phyloP scores from a whole-genome alignment of 73 alveolate genomes.

The Tetrahymena thermophila region DNA sequence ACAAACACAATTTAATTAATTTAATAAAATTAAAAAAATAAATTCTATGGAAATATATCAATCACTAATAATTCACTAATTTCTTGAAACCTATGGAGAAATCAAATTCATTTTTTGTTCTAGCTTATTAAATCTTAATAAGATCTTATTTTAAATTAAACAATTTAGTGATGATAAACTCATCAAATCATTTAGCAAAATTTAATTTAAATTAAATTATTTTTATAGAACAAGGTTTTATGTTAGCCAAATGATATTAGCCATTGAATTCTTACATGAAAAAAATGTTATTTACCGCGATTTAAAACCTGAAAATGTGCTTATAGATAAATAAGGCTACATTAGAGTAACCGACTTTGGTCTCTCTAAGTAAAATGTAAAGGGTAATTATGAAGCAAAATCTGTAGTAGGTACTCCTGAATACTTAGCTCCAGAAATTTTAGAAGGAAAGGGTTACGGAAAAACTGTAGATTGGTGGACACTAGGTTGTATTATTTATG shows the following conservation, averaged over 20 bases:
- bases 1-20: too few relatives aligned
- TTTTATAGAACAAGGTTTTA: constrained; percentile 30
- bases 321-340: constrained; percentile 33
- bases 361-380: constrained; percentile 29
- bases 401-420: constrained; percentile 88
- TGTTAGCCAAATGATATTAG: constrained; percentile 36
- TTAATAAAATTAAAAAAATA: too few relatives aligned
- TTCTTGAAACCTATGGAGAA: too few relatives aligned
- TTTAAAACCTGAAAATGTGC: constrained; percentile 41
- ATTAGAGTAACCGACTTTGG: constrained; percentile 40
- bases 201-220: background rate
- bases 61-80: too few relatives aligned
- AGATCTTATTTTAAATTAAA: too few relatives aligned
- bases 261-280: constrained; percentile 37
- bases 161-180: too few relatives aligned
- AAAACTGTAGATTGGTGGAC: constrained; percentile 82
- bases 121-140: too few relatives aligned
- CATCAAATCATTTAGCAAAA: background rate
- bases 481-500: constrained; percentile 82
- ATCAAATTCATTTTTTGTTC: too few relatives aligned
- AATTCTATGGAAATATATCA: too few relatives aligned
- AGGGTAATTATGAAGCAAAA: constrained; percentile 33
- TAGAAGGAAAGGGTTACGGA: constrained; percentile 68
- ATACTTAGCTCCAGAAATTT: constrained; percentile 90
- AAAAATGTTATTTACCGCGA: constrained; percentile 42